Percentiles rank a stretch among this genome's conserved stretches.
These are phyloP conservation scores for Botrytis cinerea DNA, from an alignment of 2,329 filamentous ascomycete genomes.

Conservation along the genomic window DNA sequence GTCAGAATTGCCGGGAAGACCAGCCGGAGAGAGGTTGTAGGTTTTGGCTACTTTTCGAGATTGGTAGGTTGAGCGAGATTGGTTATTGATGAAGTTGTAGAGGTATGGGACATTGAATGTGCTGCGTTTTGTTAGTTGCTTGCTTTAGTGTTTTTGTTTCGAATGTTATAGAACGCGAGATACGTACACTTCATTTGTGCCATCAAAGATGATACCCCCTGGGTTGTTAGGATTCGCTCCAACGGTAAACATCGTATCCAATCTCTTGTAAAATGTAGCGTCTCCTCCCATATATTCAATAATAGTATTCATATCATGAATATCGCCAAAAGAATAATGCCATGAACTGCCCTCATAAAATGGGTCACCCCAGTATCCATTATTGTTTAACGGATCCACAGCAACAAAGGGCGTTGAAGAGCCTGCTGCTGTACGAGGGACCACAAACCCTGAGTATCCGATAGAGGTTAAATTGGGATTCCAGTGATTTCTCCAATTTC, in stretches of 20 bases:
- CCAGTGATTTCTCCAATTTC: slow-evolving; percentile 74
- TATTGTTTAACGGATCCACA: slow-evolving; percentile 52
- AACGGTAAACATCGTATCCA: slow-evolving; percentile 54
- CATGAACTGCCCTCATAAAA: slow-evolving; percentile 55
- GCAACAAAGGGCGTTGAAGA: slow-evolving; percentile 43
- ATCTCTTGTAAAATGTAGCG: slow-evolving; percentile 49
- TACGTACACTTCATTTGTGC: slow-evolving; percentile 35
- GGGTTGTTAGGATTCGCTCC: slow-evolving; percentile 39
- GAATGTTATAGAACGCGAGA: neutral
- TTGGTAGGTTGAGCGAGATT: slow-evolving; percentile 28
- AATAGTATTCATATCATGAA: slow-evolving; percentile 55
- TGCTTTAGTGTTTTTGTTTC: neutral
- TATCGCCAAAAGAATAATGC: slow-evolving; percentile 56
- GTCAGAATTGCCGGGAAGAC: slow-evolving; percentile 54
- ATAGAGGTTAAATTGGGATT: slow-evolving; percentile 58
- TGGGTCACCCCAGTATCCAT: slow-evolving; percentile 55
- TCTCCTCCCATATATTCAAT: slow-evolving; percentile 52
- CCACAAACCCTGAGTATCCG: slow-evolving; percentile 67
- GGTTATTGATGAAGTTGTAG: slow-evolving; percentile 53
- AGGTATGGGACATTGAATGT: slow-evolving; percentile 64
- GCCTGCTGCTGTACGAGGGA: slow-evolving; percentile 54
- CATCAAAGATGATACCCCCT: slow-evolving; percentile 59
- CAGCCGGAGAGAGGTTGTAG: slow-evolving; percentile 28
- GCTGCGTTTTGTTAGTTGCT: neutral
- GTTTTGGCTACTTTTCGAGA: slow-evolving; percentile 21